Percentiles rank a stretch among this genome's conserved stretches.
Evolutionary conservation across 768 basidiomycete genomes (phyloP).

Genomic region (Sporobolomyces pararoseus): DNA sequence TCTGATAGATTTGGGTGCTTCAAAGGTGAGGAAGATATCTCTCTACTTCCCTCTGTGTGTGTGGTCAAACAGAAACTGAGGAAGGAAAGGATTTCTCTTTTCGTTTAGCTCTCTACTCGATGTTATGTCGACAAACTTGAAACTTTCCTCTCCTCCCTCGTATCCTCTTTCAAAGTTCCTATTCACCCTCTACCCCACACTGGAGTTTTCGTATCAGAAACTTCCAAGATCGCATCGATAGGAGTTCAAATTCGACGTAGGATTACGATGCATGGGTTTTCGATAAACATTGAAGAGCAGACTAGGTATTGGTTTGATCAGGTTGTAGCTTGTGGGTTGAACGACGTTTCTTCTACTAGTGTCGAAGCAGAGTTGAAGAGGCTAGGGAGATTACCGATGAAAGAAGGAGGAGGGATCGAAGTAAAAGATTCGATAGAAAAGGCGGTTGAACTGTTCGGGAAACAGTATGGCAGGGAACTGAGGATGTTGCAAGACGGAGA

Average conservation of each 20-base stretch:
- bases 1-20: conserved; percentile 78
- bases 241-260: conserved; percentile 94
- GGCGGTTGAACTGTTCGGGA: conserved; percentile 21
- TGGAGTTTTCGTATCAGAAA: conserved; percentile 77
- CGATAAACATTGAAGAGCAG: conserved; percentile 79
- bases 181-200: conserved; percentile 56
- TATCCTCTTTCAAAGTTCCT: conserved; percentile 2
- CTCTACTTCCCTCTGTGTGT: no score
- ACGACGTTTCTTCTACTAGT: conserved; percentile 57
- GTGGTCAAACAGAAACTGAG: not conserved
- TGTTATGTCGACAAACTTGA: conserved; percentile 84
- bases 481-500: conserved; percentile 8
- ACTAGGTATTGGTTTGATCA: conserved; percentile 79
- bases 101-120: no score
- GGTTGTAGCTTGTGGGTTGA: conserved; percentile 85
- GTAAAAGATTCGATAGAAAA: conserved; percentile 2
- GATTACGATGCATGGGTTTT: conserved; percentile 90
- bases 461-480: conserved; percentile 28
- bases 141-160: conserved; percentile 55
- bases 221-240: conserved; percentile 86
- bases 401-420: not conserved
- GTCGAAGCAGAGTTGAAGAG: conserved; percentile 22
- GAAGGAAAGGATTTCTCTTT: no score
- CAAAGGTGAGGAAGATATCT: conserved; percentile 56
- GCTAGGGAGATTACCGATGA: conserved; percentile 7